Evolutionary conservation across 305 asterid species (phyloP).

Genomic region (Fraxinus floribunda): DNA sequence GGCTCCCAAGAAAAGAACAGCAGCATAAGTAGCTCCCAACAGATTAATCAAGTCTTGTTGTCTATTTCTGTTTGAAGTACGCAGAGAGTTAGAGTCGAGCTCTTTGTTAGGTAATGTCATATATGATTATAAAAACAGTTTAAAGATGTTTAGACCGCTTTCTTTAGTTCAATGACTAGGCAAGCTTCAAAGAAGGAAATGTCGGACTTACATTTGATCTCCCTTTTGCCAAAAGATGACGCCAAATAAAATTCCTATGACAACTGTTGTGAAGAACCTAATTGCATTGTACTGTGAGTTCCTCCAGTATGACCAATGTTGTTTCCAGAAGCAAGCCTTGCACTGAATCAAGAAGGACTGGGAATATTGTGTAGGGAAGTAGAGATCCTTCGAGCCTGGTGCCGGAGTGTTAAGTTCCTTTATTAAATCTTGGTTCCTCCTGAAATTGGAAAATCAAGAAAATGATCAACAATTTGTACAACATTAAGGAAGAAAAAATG

Average conservation of each 20-base stretch:
- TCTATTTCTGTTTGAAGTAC: slow-evolving; percentile 35
- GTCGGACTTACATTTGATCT: slow-evolving; percentile 47
- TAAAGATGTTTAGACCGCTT: background rate
- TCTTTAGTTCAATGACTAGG: background rate
- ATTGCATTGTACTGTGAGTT: slow-evolving; percentile 70
- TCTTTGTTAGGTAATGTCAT: background rate
- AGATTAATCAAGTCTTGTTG: slow-evolving; percentile 74
- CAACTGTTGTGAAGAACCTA: slow-evolving; percentile 60
- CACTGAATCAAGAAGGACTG: slow-evolving; percentile 68
- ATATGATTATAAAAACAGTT: background rate
- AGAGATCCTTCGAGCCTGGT: slow-evolving; percentile 47
- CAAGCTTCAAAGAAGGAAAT: background rate
- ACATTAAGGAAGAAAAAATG: background rate
- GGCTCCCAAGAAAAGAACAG: slow-evolving; percentile 77
- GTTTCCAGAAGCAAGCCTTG: slow-evolving; percentile 86
- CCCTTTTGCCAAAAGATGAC: slow-evolving; percentile 78
- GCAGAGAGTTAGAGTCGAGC: background rate
- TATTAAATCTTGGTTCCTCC: slow-evolving; percentile 65
- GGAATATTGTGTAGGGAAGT: slow-evolving; percentile 66
- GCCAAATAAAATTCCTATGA: slow-evolving; percentile 67
- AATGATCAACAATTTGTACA: background rate
- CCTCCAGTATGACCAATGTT: slow-evolving; percentile 89
- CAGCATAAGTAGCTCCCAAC: slow-evolving; percentile 78
- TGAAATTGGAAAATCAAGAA: slow-evolving; percentile 24
- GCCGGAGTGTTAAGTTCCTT: slow-evolving; percentile 63